phyloP scores from a whole-genome alignment of 306 rosid species.

The Albizia julibrissin region DNA sequence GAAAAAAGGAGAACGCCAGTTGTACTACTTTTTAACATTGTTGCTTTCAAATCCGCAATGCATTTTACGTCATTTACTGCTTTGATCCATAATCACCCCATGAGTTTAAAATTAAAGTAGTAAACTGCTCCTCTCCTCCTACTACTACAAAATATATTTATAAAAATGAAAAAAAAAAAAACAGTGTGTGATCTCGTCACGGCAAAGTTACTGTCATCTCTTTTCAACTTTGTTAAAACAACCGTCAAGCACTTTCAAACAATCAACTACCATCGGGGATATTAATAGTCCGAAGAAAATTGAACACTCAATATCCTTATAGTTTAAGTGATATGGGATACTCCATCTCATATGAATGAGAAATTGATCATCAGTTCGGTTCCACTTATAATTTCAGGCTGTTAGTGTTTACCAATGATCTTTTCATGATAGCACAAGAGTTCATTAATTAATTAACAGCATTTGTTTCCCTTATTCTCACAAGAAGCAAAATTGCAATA shows the following conservation, averaged over 20 bases:
- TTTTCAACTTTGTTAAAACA: background rate
- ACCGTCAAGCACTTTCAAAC: background rate
- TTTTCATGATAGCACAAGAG: too few relatives aligned
- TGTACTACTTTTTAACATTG: background rate
- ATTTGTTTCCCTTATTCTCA: too few relatives aligned
- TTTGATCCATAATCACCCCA: background rate
- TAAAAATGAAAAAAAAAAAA: background rate
- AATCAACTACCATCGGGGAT: background rate
- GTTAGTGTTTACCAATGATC: too few relatives aligned
- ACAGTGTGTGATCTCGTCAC: background rate
- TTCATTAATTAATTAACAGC: too few relatives aligned
- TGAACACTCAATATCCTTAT: too few relatives aligned
- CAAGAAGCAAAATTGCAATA: too few relatives aligned
- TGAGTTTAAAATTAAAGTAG: background rate
- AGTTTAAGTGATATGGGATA: too few relatives aligned
- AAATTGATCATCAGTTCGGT: too few relatives aligned
- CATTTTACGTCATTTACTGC: background rate
- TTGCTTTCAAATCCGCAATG: background rate
- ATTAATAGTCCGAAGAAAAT: too few relatives aligned
- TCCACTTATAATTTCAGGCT: too few relatives aligned
- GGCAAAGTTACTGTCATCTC: background rate
- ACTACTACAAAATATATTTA: too few relatives aligned
- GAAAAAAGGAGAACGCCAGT: background rate
- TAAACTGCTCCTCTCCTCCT: background rate
- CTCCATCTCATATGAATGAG: too few relatives aligned